phyloP scores from a whole-genome alignment of 2,329 filamentous ascomycete species.

The Zarea fungicola region DNA sequence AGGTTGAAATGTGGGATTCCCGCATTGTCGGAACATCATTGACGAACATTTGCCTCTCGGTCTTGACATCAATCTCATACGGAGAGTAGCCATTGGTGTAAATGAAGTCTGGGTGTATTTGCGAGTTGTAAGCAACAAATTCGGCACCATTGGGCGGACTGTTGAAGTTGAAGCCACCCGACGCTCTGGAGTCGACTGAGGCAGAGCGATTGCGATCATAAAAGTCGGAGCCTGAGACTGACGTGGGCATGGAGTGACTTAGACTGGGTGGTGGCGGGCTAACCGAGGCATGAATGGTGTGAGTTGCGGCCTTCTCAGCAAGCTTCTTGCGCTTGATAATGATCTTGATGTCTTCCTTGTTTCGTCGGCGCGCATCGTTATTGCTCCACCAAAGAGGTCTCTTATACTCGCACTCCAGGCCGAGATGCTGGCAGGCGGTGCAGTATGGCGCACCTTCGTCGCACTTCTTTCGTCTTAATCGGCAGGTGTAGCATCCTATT shows the following conservation, averaged over 20 bases:
- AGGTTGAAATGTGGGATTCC: constrained; percentile 86
- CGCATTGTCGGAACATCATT: constrained; percentile 80
- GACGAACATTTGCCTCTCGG: constrained; percentile 88
- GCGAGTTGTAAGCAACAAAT: constrained; percentile 57
- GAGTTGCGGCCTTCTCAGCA: constrained; percentile 69
- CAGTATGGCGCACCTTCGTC: constrained; percentile 59
- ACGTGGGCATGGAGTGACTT: constrained; percentile 76
- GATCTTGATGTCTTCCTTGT: constrained; percentile 95
- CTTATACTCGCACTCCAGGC: constrained; percentile 91
- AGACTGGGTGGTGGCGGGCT: constrained; percentile 66
- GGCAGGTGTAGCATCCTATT: constrained; percentile 63
- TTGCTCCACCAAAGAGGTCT: constrained; percentile 97
- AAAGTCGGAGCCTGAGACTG: constrained; percentile 72
- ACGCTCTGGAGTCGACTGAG: constrained; percentile 76
- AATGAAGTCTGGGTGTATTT: constrained; percentile 59
- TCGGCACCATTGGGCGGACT: constrained; percentile 49
- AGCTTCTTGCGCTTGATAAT: constrained; percentile 97
- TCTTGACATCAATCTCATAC: constrained; percentile 94
- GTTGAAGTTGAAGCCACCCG: constrained; percentile 65
- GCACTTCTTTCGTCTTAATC: constrained; percentile 63
- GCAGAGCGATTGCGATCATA: constrained; percentile 67
- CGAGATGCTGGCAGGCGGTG: constrained; percentile 66
- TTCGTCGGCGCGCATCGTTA: constrained; percentile 73
- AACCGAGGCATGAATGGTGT: constrained; percentile 47
- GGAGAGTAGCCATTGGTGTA: constrained; percentile 59